phyloP scores from a whole-genome alignment of 352 stramenopile species.

The Pythium dissimile region DNA sequence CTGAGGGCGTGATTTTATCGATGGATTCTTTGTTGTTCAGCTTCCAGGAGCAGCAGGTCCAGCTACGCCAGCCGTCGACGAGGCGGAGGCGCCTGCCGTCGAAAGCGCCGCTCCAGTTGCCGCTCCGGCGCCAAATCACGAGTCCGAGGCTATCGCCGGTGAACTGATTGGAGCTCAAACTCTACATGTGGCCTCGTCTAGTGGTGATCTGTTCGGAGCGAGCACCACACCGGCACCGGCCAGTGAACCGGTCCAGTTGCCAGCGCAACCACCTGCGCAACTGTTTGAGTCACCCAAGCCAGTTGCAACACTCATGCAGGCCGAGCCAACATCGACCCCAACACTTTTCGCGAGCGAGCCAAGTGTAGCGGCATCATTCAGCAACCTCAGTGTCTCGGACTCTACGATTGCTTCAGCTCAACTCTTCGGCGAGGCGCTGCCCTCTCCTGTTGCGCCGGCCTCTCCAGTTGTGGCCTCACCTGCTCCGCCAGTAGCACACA shows the following conservation, averaged over 20 bases:
- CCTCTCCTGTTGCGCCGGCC: not conserved
- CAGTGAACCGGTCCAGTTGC: not conserved
- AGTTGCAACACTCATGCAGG: slow-evolving; percentile 4
- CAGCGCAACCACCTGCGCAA: not conserved
- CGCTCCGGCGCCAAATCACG: not conserved
- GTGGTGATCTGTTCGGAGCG: slow-evolving; percentile 8
- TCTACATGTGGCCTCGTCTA: no score
- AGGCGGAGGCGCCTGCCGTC: not conserved
- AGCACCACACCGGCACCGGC: no score
- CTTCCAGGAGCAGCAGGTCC: not conserved
- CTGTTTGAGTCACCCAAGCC: not conserved
- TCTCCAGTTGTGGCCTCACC: not conserved
- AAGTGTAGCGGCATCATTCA: slow-evolving; percentile 4
- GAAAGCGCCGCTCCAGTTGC: not conserved
- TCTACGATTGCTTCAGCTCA: not conserved
- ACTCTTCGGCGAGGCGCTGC: slow-evolving; percentile 1
- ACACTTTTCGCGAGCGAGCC: slow-evolving; percentile 1
- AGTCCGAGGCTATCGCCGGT: not conserved
- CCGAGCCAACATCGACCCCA: slow-evolving; percentile 1
- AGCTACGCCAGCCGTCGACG: not conserved
- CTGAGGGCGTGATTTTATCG: not conserved
- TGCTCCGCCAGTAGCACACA: not conserved
- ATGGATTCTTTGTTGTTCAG: not conserved
- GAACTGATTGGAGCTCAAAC: not conserved
- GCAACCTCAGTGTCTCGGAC: slow-evolving; percentile 13